Conservation (phyloP, 495 filamentous ascomycete species). For the Penicillium angulare region DNA sequence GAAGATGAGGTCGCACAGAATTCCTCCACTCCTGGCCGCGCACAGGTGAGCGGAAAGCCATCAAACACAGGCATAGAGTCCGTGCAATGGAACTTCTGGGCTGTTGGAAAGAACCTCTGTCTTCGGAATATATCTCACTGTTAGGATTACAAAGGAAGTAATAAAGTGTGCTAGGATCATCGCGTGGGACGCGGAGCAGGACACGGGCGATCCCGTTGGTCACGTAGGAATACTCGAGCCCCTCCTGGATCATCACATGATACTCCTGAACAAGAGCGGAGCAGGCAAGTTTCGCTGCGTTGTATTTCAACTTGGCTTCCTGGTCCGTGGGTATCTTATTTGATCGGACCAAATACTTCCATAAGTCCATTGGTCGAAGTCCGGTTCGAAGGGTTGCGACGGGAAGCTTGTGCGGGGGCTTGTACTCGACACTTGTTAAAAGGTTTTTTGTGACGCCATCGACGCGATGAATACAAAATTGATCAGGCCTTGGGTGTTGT, state of each 20-base stretch:
- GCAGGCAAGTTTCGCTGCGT: conserved; percentile 18
- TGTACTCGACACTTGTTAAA: conserved; percentile 31
- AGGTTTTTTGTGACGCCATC: conserved; percentile 19
- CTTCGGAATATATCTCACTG: conserved; percentile 20
- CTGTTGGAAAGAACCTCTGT: neutral
- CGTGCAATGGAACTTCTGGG: conserved; percentile 21
- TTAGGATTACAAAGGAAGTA: conserved; percentile 38
- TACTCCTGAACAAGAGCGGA: conserved; percentile 27
- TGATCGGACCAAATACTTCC: conserved; percentile 14
- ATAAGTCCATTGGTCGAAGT: conserved; percentile 23
- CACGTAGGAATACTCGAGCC: conserved; percentile 29
- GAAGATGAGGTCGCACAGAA: conserved; percentile 11
- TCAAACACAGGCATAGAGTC: conserved; percentile 28
- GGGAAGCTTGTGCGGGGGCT: conserved; percentile 36
- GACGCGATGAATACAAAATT: conserved; percentile 24
- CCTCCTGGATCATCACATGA: conserved; percentile 32
- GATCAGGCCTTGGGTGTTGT: conserved; percentile 11
- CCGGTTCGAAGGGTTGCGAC: conserved; percentile 25
- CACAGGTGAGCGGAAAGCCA: conserved; percentile 20
- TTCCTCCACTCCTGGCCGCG: conserved; percentile 35
- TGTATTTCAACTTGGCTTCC: conserved; percentile 23
- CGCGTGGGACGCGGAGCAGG: conserved; percentile 28
- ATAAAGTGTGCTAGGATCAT: conserved; percentile 35
- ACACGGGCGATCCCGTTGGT: conserved; percentile 30
- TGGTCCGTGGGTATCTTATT: conserved; percentile 17